Evolutionary conservation across 2,329 filamentous ascomycete species (phyloP).

Genomic region (Emergomyces orientalis): DNA sequence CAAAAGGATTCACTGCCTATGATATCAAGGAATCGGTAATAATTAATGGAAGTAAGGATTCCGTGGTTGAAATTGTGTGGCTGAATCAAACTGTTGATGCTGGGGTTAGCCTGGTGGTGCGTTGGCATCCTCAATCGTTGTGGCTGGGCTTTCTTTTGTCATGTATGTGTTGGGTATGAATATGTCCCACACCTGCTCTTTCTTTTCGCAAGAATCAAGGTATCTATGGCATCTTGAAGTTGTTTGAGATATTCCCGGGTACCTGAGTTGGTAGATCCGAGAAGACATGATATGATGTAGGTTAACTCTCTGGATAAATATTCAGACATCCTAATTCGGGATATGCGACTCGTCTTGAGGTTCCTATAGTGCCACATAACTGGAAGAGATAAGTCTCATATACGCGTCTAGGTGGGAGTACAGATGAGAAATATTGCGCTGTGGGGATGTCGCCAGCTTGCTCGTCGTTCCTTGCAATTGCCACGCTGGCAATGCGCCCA

Average conservation of each 20-base stretch:
- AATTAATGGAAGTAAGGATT: no score
- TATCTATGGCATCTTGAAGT: no score
- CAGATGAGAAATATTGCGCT: background rate
- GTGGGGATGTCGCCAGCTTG: background rate
- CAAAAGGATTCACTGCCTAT: no score
- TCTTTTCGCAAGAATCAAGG: no score
- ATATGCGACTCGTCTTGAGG: background rate
- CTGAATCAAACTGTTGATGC: background rate
- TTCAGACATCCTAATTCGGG: background rate
- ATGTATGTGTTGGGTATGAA: no score
- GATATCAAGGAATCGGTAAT: no score
- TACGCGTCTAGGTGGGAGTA: background rate
- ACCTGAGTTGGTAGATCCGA: background rate
- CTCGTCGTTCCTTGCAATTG: conserved; percentile 1
- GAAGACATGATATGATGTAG: background rate
- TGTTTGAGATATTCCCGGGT: background rate
- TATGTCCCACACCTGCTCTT: no score
- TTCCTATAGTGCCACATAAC: background rate
- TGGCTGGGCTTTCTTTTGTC: background rate
- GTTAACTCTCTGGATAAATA: background rate
- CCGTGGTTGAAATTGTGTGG: no score
- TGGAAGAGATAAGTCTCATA: background rate
- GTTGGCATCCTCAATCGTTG: no score
- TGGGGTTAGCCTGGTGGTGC: background rate
- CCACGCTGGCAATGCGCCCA: conserved; percentile 5